These are phyloP conservation scores for Cyberlindnera mrakii DNA, from an alignment of 805 yeast species.

Conservation along the genomic window DNA sequence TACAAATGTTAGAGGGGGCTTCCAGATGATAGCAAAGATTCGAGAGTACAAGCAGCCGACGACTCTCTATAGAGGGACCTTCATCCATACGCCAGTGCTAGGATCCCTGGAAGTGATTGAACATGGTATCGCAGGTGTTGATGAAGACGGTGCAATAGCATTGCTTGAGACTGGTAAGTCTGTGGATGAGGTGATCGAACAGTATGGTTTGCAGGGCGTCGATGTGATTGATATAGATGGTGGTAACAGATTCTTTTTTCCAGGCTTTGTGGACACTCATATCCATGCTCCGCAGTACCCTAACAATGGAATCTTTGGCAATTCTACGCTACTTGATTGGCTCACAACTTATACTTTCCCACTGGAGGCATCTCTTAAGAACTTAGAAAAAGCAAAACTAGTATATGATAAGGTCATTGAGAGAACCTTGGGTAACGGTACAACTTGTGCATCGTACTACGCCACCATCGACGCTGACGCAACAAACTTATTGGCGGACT, in stretches of 20 bases:
- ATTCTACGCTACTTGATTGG: conserved; percentile 86
- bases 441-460: conserved; percentile 88
- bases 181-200: conserved; percentile 4
- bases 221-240: conserved; percentile 29
- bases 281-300: conserved; percentile 85
- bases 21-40: conserved; percentile 1
- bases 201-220: conserved; percentile 18
- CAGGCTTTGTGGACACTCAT: conserved; percentile 80
- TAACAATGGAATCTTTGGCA: conserved; percentile 77
- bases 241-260: conserved; percentile 57
- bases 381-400: conserved; percentile 45
- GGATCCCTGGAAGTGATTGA: conserved; percentile 51
- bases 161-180: conserved; percentile 20
- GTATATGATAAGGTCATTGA: conserved; percentile 65
- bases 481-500: conserved; percentile 68
- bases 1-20: no score
- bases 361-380: conserved; percentile 62
- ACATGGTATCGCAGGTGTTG: conserved; percentile 58
- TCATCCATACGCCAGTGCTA: conserved; percentile 64
- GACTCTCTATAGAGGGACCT: conserved; percentile 60
- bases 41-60: neutral
- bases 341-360: conserved; percentile 84
- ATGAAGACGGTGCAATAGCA: conserved; percentile 29
- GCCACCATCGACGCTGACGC: conserved; percentile 82
- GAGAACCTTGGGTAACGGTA: conserved; percentile 71